Base-by-base conservation (phyloP, 352 stramenopile genomes). In the Globisporangium perplexum region DNA sequence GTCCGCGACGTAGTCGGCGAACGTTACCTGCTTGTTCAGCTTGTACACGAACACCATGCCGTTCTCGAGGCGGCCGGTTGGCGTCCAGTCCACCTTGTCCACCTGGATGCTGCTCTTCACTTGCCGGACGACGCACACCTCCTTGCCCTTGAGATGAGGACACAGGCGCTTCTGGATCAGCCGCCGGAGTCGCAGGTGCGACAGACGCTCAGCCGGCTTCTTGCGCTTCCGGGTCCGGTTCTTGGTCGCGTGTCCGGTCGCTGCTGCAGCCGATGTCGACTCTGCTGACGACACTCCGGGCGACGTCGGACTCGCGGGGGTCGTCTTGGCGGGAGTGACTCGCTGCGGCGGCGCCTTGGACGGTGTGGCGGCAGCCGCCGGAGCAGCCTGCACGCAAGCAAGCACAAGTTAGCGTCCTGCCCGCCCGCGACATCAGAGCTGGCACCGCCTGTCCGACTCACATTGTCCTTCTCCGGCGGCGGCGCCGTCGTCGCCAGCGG, bases 101-200 rank as follows among this genome's bases (percentile, higher is more conserved):
- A 53, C 46, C 24, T 45, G 12, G 12, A 50, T 20, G 8, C 31
- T 41, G 24, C 45, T 60, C 10, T 69, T 52, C 1, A 59, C 50
- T 10, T 60, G 62, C 14, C 66, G 56, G 26, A 74, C 30, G 8
- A 82, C 68, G 48, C 77, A 89, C 23, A 93, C 72, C 51, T 77
- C 65, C 18, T 80, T 69, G 46, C 69, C 69, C 57, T 83, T 74
- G n/a, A 93, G 55, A 50, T 93, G 79, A 14, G 55, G 61, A 41
- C 81, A 92, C 31, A 90, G 55, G 1, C 68, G 68, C 47, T 77
- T 83, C 59, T 90, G 79, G 36, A 93, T 83, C 15, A 90, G 58
- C 4, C 82, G 72, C 11, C 82, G 77, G 46, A 90, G 57, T 8
- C 71, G 78, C 36, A 93, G 50, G 58, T 79, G 76, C 30, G 65